Evolutionary conservation across 225 moss, liverwort and hornwort species (phyloP).

Genomic region (Marchantia paleacea): DNA sequence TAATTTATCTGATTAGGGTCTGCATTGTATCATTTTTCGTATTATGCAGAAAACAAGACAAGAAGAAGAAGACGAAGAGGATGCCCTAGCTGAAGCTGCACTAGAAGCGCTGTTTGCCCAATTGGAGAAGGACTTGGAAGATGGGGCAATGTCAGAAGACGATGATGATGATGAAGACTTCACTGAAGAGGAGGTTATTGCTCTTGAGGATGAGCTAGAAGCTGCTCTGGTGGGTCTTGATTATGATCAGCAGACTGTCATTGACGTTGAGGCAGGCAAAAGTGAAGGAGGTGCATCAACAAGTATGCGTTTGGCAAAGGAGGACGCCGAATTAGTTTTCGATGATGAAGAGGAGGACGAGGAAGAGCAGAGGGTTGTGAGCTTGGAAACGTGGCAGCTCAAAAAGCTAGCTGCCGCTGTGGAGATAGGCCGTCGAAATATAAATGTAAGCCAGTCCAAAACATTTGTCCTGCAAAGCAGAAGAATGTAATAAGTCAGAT

Average conservation of each 20-base stretch:
- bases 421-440: slow-evolving; percentile 72
- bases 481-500: not conserved
- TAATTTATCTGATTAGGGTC: not conserved
- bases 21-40: not conserved
- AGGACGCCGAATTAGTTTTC: slow-evolving; percentile 17
- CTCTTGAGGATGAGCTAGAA: slow-evolving; percentile 65
- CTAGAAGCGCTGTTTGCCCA: slow-evolving; percentile 76
- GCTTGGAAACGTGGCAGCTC: slow-evolving; percentile 80
- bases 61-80: slow-evolving; percentile 37
- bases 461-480: not conserved
- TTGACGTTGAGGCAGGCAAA: slow-evolving; percentile 20
- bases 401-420: slow-evolving; percentile 71
- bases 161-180: slow-evolving; percentile 67
- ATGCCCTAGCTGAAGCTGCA: slow-evolving; percentile 67
- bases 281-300: not conserved
- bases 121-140: slow-evolving; percentile 73
- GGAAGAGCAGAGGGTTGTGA: slow-evolving; percentile 64
- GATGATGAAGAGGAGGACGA: slow-evolving; percentile 44
- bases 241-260: slow-evolving; percentile 12
- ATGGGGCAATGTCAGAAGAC: slow-evolving; percentile 43
- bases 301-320: not conserved
- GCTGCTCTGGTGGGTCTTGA: slow-evolving; percentile 53
- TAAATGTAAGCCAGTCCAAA: slow-evolving; percentile 56
- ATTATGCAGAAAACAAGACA: slow-evolving; percentile 25
- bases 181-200: slow-evolving; percentile 64